Percentiles rank a stretch among this genome's conserved stretches.
Evolutionary conservation across 257 asterid genomes (phyloP).

Genomic region (Jasminum sambac): DNA sequence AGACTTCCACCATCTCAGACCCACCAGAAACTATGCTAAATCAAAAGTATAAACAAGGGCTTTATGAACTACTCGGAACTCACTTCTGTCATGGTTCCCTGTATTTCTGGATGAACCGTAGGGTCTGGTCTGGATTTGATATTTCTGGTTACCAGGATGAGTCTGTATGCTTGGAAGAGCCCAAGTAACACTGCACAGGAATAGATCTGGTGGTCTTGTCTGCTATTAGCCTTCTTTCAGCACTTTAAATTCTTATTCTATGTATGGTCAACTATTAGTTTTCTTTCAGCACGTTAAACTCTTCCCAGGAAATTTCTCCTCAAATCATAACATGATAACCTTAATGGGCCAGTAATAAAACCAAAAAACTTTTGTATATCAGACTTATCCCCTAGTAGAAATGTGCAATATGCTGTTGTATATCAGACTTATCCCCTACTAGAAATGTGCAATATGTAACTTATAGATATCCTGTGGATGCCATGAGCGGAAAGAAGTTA

Average conservation of each 20-base stretch:
- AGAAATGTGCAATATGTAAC: neutral
- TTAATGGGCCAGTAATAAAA: neutral
- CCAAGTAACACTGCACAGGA: neutral
- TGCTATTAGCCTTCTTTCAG: conserved; percentile 6
- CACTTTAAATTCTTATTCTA: conserved; percentile 13
- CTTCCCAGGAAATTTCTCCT: neutral
- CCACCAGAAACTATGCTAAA: no score
- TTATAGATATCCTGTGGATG: neutral
- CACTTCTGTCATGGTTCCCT: neutral
- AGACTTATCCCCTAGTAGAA: neutral
- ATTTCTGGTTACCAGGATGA: neutral
- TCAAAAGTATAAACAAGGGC: no score
- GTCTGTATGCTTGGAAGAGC: neutral
- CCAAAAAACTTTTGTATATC: neutral
- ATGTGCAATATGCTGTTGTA: neutral
- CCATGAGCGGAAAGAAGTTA: neutral
- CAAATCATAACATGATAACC: conserved; percentile 3
- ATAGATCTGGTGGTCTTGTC: neutral
- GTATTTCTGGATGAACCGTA: neutral
- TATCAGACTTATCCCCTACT: no score
- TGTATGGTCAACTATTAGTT: neutral
- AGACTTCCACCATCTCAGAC: no score
- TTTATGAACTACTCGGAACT: no score
- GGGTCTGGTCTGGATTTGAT: neutral
- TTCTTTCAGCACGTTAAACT: conserved; percentile 15